A percentile compares a stretch with the other conserved stretches of the same genome.
These are phyloP conservation scores for Arthrinium phaeospermum DNA, from an alignment of 2,329 filamentous ascomycete genomes.

Conservation along the genomic window DNA sequence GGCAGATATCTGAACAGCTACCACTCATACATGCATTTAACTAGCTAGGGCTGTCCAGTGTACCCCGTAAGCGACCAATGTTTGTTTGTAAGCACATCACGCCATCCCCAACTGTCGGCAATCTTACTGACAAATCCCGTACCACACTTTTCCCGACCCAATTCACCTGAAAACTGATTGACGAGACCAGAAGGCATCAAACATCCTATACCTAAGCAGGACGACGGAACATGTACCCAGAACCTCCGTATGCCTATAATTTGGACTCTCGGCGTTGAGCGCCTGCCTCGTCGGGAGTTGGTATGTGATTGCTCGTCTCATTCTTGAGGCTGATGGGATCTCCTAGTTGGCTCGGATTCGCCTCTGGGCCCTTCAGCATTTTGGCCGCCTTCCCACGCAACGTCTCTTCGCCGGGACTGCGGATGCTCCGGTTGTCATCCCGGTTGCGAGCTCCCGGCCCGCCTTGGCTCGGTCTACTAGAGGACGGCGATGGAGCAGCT, in stretches of 20 bases:
- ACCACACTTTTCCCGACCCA: neutral
- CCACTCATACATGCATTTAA: too few relatives aligned
- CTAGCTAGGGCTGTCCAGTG: too few relatives aligned
- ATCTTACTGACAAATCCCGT: neutral
- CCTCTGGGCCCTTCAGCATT: conserved; percentile 30
- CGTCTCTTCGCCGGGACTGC: conserved; percentile 18
- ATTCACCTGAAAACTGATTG: neutral
- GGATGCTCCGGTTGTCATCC: too few relatives aligned
- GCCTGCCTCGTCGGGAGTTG: conserved; percentile 30
- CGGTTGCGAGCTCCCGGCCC: neutral
- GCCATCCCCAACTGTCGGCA: neutral
- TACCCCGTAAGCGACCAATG: too few relatives aligned
- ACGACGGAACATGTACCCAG: neutral
- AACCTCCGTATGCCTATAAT: conserved; percentile 24
- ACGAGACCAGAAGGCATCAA: neutral
- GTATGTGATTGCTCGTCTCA: conserved; percentile 28
- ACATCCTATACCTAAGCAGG: neutral
- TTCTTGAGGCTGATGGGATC: conserved; percentile 34
- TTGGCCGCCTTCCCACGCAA: conserved; percentile 31
- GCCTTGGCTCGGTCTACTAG: neutral
- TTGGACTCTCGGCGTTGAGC: conserved; percentile 32
- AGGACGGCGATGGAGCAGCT: conserved; percentile 18
- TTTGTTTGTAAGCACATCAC: neutral
- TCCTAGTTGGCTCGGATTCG: conserved; percentile 33
- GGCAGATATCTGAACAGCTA: neutral